Conservation (phyloP, 2,329 filamentous ascomycete species). For the Cladosporium sp. region DNA sequence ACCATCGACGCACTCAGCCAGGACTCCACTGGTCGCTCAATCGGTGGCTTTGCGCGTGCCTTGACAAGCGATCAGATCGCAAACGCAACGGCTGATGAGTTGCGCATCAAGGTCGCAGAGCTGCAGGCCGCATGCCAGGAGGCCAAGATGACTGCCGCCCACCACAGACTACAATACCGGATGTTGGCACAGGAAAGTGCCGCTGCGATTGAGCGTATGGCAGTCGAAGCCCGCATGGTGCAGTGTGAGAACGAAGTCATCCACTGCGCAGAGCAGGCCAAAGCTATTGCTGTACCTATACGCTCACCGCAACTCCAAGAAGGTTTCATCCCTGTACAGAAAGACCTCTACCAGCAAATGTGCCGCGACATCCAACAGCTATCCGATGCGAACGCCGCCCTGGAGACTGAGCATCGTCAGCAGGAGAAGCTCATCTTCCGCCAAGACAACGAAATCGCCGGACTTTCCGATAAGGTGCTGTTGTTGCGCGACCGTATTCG, state of each 20-base stretch:
- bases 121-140: conserved; percentile 59
- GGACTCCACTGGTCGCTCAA: conserved; percentile 20
- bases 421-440: conserved; percentile 78
- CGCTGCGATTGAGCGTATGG: conserved; percentile 81
- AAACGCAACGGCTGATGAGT: conserved; percentile 51
- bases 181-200: conserved; percentile 80
- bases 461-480: conserved; percentile 72
- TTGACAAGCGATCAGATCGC: conserved; percentile 54
- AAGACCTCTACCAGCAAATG: conserved; percentile 58
- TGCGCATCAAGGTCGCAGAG: conserved; percentile 55
- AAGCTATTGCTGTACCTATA: conserved; percentile 51
- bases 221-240: conserved; percentile 90
- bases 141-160: conserved; percentile 78
- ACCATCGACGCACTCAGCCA: conserved; percentile 34
- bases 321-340: conserved; percentile 42
- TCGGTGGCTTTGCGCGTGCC: conserved; percentile 28
- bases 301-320: conserved; percentile 49
- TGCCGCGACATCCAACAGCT: conserved; percentile 58
- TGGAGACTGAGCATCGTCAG: conserved; percentile 66
- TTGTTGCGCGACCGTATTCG: conserved; percentile 80
- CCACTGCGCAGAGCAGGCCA: conserved; percentile 67
- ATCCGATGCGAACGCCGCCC: conserved; percentile 63
- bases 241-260: conserved; percentile 83
- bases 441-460: conserved; percentile 70
- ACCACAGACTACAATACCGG: conserved; percentile 87